Evolutionary conservation across 2,329 filamentous ascomycete species (phyloP).

Genomic region (Epichloe aotearoae): DNA sequence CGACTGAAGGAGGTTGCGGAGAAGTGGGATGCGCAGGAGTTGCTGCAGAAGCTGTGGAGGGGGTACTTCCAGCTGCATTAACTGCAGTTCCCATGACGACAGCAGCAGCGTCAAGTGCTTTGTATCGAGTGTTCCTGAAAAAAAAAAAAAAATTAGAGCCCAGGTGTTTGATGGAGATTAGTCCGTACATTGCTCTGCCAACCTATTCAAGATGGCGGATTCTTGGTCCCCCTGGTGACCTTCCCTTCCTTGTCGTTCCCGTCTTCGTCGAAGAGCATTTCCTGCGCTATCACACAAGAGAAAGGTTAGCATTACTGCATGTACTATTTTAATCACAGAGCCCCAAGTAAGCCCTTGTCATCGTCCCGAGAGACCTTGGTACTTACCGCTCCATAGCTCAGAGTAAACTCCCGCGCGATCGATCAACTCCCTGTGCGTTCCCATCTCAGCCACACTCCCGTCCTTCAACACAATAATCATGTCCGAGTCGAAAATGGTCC

Average conservation of each 20-base stretch:
- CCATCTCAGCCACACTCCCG: conserved; percentile 75
- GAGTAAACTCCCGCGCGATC: conserved; percentile 70
- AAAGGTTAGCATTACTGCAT: background rate
- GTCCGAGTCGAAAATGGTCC: conserved; percentile 89
- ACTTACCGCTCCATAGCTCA: conserved; percentile 78
- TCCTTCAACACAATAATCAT: conserved; percentile 82
- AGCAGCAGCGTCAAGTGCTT: too few species aligned
- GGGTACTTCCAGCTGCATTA: conserved; percentile 24
- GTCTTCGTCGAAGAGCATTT: conserved; percentile 41
- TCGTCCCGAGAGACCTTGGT: too few species aligned
- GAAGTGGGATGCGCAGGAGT: conserved; percentile 24
- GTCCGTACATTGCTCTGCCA: too few species aligned
- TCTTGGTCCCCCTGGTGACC: too few species aligned
- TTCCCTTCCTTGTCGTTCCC: conserved; percentile 31
- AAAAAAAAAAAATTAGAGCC: too few species aligned
- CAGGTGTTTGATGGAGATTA: too few species aligned
- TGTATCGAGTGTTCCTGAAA: too few species aligned
- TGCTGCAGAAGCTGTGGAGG: conserved; percentile 24
- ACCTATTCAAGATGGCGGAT: too few species aligned
- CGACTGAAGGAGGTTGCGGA: conserved; percentile 16
- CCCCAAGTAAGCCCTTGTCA: background rate
- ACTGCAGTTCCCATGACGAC: background rate
- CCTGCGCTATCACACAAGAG: conserved; percentile 36
- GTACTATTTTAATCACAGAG: too few species aligned
- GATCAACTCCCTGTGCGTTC: conserved; percentile 75